These are phyloP conservation scores for Monotropa hypopitys DNA, from an alignment of 179 eudicot species.

Conservation along the genomic window DNA sequence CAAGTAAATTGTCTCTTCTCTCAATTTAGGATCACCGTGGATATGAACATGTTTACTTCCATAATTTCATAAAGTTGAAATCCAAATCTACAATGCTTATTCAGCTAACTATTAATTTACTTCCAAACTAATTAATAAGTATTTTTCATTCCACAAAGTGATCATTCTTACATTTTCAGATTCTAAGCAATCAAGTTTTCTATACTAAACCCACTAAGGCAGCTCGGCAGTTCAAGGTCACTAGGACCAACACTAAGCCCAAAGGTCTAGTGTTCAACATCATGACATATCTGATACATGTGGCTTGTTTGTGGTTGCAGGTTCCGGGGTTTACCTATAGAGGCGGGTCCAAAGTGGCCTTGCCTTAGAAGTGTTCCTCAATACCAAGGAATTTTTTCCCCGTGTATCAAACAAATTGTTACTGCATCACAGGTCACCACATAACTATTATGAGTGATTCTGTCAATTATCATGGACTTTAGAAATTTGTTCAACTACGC, in stretches of 20 bases:
- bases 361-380: not conserved
- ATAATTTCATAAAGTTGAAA: not conserved
- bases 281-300: not conserved
- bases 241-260: not conserved
- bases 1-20: not conserved
- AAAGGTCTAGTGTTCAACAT: not conserved
- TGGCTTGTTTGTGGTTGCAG: not conserved
- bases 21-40: not conserved
- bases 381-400: not conserved
- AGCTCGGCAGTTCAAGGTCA: not conserved
- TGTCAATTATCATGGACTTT: not conserved
- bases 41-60: not conserved
- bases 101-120: not conserved
- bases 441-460: not conserved
- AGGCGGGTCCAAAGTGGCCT: not conserved
- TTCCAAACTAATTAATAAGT: not conserved
- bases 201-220: not conserved
- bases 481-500: not conserved
- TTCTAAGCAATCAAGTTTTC: not conserved
- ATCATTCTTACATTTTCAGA: not conserved
- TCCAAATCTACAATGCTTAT: not conserved
- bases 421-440: not conserved
- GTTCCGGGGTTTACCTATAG: not conserved
- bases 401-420: not conserved
- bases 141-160: not conserved